Evolutionary conservation across 2,329 filamentous ascomycete species (phyloP), one percentile per base, ranked within the genome.

Genomic region (Fusarium lyarnte): DNA sequence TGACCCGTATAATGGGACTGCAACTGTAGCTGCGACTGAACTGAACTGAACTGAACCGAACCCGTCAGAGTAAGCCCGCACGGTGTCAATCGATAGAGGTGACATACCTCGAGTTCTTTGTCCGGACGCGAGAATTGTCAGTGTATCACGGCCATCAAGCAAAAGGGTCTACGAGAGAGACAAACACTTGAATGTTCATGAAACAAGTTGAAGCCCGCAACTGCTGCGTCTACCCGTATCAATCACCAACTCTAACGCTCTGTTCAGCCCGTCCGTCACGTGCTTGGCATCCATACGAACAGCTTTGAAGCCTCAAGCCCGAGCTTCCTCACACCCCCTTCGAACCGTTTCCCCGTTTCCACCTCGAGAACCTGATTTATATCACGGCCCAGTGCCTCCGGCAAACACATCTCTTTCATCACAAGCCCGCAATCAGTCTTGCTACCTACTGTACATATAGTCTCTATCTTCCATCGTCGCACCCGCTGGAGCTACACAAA

Each of bases 201-300:
- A 69, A 66, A 74, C 53, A 49, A 55, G 38, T 46, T 51, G 39
- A 51, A 60, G 71, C 58, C 46, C 57, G 55, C 58, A 53, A 47
- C 43, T 55, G 52, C 63, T 73, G 74, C 63, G 69, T 53, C 69
- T 49, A 62, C 52, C 69, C 69, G 61, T 52, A 38, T 41, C 36
- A 42, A 31, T 53, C 46, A 19, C 66, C 53, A 68, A 68, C 55
- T 52, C 49, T 60, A 39, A 73, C 71, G 62, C 62, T 67, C 57
- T 62, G 41, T 58, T 61, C 54, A 69, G 55, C 53, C 53, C 53
- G n/a, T 49, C 31, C 31, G 64, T 75, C 73, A 75, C 73, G 73
- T 75, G 73, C 70, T 68, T 64, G 45, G 46, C 52, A 54, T 51
- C 35, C 33, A 58, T 47, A 25, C 31, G 58, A 27, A 51, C 39